phyloP scores from a whole-genome alignment of 1,284 basidiomycete genomes.

The Trichosporon sp. region DNA sequence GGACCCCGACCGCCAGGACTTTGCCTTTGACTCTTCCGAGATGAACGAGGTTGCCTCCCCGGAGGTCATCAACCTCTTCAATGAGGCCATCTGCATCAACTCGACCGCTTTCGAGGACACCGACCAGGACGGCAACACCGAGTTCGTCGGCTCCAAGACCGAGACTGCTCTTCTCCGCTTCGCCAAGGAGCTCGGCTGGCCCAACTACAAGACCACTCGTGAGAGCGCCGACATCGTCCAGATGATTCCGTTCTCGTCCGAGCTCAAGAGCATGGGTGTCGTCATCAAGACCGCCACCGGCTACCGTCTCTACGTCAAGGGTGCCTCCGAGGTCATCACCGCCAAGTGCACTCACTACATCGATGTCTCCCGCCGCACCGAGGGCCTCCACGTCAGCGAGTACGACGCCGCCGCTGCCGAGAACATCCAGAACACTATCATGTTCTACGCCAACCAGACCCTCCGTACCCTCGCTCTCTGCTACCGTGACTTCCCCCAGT shows the following conservation, averaged over 20 bases:
- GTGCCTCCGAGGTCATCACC: constrained; percentile 88
- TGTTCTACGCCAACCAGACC: constrained; percentile 94
- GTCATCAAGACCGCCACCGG: constrained; percentile 69
- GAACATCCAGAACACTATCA: constrained; percentile 68
- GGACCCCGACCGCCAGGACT: constrained; percentile 63
- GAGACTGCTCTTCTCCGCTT: constrained; percentile 91
- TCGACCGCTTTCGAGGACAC: constrained; percentile 92
- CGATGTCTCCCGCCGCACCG: constrained; percentile 60
- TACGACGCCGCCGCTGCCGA: constrained; percentile 44
- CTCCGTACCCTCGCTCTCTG: constrained; percentile 90
- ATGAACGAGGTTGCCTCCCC: constrained; percentile 69
- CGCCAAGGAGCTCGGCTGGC: constrained; percentile 84
- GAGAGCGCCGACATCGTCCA: constrained; percentile 71
- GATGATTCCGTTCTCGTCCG: constrained; percentile 93
- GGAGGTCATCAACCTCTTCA: constrained; percentile 71
- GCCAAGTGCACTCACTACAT: constrained; percentile 72
- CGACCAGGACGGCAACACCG: constrained; percentile 66
- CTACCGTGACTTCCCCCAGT: constrained; percentile 81
- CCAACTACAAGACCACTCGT: constrained; percentile 70
- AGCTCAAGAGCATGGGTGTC: constrained; percentile 94
- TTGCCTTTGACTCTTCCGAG: constrained; percentile 76
- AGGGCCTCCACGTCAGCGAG: constrained; percentile 34
- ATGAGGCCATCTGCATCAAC: constrained; percentile 86
- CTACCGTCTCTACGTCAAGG: constrained; percentile 82
- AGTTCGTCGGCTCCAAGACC: constrained; percentile 93